Conservation (phyloP, 1,284 basidiomycete genomes). For the Moesziomyces parantarcticus region DNA sequence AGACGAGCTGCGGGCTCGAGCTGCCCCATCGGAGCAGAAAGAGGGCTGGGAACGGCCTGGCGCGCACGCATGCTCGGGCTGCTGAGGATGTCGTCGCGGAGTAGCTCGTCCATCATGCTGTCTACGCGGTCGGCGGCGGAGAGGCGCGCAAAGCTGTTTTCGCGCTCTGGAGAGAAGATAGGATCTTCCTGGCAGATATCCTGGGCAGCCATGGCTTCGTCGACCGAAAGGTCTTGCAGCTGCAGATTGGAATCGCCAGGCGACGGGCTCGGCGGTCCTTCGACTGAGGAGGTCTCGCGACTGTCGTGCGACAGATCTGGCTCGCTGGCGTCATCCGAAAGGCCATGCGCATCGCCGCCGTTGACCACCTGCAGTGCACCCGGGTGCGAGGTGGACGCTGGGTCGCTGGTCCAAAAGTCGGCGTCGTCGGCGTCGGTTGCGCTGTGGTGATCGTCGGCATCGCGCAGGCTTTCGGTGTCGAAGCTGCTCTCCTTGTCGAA, state of each 20-base stretch:
- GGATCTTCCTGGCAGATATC: constrained; percentile 16
- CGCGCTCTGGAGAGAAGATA: constrained; percentile 20
- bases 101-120: constrained; percentile 63
- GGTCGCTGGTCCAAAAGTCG: constrained; percentile 22
- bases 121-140: constrained; percentile 58
- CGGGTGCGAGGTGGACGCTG: background rate
- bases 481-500: constrained; percentile 64
- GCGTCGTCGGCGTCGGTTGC: constrained; percentile 17
- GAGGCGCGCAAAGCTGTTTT: constrained; percentile 47
- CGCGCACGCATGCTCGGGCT: constrained; percentile 30
- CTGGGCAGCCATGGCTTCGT: constrained; percentile 17
- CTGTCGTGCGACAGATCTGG: constrained; percentile 43
- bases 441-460: constrained; percentile 11
- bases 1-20: background rate
- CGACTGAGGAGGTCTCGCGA: constrained; percentile 49
- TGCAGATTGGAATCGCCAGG: constrained; percentile 10
- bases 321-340: constrained; percentile 19
- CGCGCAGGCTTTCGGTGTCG: constrained; percentile 47
- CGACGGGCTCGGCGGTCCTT: constrained; percentile 45
- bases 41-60: constrained; percentile 11
- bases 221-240: constrained; percentile 31
- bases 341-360: constrained; percentile 2
- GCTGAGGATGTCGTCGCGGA: constrained; percentile 56
- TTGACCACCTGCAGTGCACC: constrained; percentile 47
- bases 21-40: constrained; percentile 12